These are phyloP conservation scores for Adansonia grandidieri DNA, from an alignment of 441 rosid species.

Conservation along the genomic window DNA sequence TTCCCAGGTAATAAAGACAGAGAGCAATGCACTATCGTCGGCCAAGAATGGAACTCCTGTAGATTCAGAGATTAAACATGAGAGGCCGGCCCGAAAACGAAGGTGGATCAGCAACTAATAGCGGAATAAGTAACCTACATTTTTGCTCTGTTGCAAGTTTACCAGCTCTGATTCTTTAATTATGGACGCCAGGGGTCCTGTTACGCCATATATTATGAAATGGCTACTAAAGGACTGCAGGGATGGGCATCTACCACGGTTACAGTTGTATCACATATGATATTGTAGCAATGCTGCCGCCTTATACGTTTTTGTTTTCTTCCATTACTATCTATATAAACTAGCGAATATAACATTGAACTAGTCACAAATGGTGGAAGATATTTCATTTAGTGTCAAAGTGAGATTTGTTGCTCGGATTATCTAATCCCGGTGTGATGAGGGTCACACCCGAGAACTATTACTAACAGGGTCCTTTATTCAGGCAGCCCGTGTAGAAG, in stretches of 20 bases:
- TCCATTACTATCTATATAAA: conserved; percentile 35
- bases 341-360: conserved; percentile 41
- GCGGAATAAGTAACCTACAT: conserved; percentile 23
- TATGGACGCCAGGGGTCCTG: conserved; percentile 31
- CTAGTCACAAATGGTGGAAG: conserved; percentile 45
- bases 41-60: conserved; percentile 56
- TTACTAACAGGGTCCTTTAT: neutral
- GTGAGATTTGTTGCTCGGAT: conserved; percentile 32
- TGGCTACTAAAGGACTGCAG: conserved; percentile 27
- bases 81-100: conserved; percentile 90
- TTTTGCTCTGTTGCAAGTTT: conserved; percentile 21
- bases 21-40: conserved; percentile 56
- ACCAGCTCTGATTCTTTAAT: conserved; percentile 12
- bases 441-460: neutral
- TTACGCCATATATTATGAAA: conserved; percentile 21
- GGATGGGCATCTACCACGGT: conserved; percentile 32
- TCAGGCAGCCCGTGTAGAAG: neutral
- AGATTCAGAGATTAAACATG: conserved; percentile 76
- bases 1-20: neutral
- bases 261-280: neutral
- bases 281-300: conserved; percentile 34
- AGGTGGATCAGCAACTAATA: conserved; percentile 78
- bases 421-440: conserved; percentile 26
- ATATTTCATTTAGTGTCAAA: conserved; percentile 30
- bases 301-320: conserved; percentile 21